Evolutionary conservation across 2,329 filamentous ascomycete species (phyloP), one percentile per base, ranked within the genome.

Genomic region (Gyromitra esculenta): DNA sequence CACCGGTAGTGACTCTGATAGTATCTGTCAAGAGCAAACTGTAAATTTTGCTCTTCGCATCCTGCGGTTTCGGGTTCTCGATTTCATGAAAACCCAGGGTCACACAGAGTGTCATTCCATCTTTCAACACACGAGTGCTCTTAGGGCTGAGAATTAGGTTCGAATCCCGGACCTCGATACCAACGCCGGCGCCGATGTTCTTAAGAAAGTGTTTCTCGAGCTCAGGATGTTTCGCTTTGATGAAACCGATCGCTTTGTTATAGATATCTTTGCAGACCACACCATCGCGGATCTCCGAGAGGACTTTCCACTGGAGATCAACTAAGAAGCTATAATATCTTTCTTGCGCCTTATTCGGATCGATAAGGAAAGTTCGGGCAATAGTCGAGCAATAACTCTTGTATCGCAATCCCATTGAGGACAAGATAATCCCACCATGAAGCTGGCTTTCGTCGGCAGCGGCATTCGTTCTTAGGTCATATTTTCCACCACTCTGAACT

Each of bases 91-190:
- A 92, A 9, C 95, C 94, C 3, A 95, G 96, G 41, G 92, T 94
- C 81, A 99, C 89, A 81, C 91, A 92, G 11, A 99, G 87, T 0
- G 96, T 99, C 96, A 99, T 99, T 79, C 96, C 96, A 82, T 98
- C 96, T 84, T 95, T 97, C 73, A 99, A 85, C 4, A 88, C 88
- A 66, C 94, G 89, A 37, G 86, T 87, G 83, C 94, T 98, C 86
- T 99, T 99, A 76, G 87, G 91, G 81, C 93, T 98, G 48, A 99
- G 86, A 1, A 96, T 84, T 76, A 99, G 88, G 3, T 93, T 95
- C 1, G 88, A 85, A 82, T 99, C 96, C 81, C 92, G 90, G 79
- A 91, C 92, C 85, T 99, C 96, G 56, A 98, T 92, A 78, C 96
- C 96, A 81, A 99, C 92, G 62, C 94, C 95, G 81, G 91, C 93